Conservation (phyloP, 2,329 filamentous ascomycete species). For the Didymella keratinophila region DNA sequence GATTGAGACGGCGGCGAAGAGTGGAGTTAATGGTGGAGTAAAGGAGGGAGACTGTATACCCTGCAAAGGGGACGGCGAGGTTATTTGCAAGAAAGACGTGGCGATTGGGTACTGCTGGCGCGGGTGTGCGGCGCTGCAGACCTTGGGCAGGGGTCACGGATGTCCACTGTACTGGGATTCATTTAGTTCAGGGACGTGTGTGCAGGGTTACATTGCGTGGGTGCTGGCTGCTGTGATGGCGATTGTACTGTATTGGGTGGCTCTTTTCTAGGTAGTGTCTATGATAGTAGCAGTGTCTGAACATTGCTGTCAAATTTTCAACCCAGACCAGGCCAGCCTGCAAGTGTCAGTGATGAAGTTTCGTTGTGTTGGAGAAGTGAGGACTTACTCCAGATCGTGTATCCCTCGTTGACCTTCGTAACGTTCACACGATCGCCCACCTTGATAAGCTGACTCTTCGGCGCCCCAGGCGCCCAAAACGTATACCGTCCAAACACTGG, state of each 20-base stretch:
- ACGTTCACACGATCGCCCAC: constrained; percentile 57
- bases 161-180: no score
- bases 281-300: not conserved
- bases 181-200: not conserved
- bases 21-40: no score
- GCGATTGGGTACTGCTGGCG: constrained; percentile 4
- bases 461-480: constrained; percentile 45
- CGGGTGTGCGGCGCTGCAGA: constrained; percentile 1
- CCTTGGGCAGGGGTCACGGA: not conserved
- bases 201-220: no score
- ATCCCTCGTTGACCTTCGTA: constrained; percentile 49
- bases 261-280: not conserved
- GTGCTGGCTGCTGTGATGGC: no score
- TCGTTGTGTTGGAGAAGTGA: no score
- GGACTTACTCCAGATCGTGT: constrained; percentile 55
- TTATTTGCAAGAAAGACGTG: constrained; percentile 1
- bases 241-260: not conserved
- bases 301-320: not conserved
- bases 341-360: not conserved
- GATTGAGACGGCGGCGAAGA: no score
- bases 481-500: constrained; percentile 59
- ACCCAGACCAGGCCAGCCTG: constrained; percentile 17
- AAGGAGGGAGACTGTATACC: not conserved
- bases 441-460: constrained; percentile 26
- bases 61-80: not conserved